Evolutionary conservation across 1,284 basidiomycete genomes (phyloP), one percentile per base, ranked within the genome.

Genomic region (Veloboletus limbatus): DNA sequence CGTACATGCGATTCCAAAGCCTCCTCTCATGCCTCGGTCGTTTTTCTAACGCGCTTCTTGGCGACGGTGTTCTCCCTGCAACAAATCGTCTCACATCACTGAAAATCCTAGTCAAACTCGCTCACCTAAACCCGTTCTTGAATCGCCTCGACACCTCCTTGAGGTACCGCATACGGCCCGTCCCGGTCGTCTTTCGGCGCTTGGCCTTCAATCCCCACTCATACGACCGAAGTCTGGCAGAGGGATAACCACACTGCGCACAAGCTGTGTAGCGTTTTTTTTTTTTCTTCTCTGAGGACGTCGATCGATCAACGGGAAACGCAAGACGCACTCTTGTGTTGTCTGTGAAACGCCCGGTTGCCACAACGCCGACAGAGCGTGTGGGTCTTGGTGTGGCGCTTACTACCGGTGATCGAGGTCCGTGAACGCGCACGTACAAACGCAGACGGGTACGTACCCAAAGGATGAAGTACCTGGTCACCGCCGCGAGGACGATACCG

Each of bases 171-270:
- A 97, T 97, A 66, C 96, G 84, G 58, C 96, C 96, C 60, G 96
- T 95, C 60, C 96, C 96, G 57, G 95, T 94, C 47, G 94, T 97
- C 85, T 97, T 96, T 85, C 96, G 88, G 76, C 96, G 88, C 85
- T 98, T 97, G 51, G 95, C 96, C 84, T 99, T 99, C 70, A 87
- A 81, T 60, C 93, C 92, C 96, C 96, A 99, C 75, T 98, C 89
- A 75, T 85, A 98, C 63, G 91, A 95, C 67, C 96, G 86, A 65
- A 95, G 77, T 78, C 94, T 98, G 54, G 96, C 95, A 49, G 92
- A 76, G 47, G 96, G 96, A 77, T 94, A 98, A 49, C 96, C 97
- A 71, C 97, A 98, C 69, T 92, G 88, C 43, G 88, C 89, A 73
- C 96, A 99, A 57, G 86, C 92, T 95, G 49, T 31, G 21, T 28